Conservation (phyloP, 345 rosid genomes). For the Erucastrum elatum region DNA sequence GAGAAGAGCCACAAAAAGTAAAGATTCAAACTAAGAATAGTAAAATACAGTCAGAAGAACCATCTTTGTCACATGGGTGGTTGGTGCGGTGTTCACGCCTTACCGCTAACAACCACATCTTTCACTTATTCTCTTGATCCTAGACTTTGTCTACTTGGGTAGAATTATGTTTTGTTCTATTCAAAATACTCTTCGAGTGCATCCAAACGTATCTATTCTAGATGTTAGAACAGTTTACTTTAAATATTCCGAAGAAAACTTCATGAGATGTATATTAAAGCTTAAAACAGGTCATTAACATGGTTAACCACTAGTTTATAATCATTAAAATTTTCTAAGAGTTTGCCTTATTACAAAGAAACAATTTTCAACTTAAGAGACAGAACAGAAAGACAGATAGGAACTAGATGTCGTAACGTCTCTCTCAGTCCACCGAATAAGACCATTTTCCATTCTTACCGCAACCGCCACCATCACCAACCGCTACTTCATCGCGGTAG, state of each 20-base stretch:
- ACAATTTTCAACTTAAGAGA: background rate
- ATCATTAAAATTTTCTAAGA: background rate
- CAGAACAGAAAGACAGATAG: background rate
- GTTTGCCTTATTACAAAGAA: conserved; percentile 31
- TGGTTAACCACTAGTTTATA: conserved; percentile 3
- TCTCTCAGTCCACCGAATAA: conserved; percentile 58
- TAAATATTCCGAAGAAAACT: conserved; percentile 5
- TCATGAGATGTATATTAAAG: background rate
- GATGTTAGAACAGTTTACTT: background rate
- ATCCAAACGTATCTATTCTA: conserved; percentile 18
- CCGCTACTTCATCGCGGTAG: conserved; percentile 50
- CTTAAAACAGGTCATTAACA: conserved; percentile 4
- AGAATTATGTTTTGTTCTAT: background rate
- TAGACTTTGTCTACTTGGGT: background rate
- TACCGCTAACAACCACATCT: conserved; percentile 20
- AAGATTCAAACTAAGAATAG: background rate
- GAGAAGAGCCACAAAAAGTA: conserved; percentile 15
- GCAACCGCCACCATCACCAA: conserved; percentile 27
- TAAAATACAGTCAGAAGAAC: background rate
- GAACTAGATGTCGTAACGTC: conserved; percentile 17
- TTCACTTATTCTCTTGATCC: conserved; percentile 12
- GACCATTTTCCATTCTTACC: conserved; percentile 74
- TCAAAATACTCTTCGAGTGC: background rate
- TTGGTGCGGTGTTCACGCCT: conserved; percentile 7
- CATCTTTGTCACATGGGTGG: background rate